A percentile compares a stretch with the other conserved stretches of the same genome.
Conservation (phyloP, 306 rosid species). For the Corylus americana region DNA sequence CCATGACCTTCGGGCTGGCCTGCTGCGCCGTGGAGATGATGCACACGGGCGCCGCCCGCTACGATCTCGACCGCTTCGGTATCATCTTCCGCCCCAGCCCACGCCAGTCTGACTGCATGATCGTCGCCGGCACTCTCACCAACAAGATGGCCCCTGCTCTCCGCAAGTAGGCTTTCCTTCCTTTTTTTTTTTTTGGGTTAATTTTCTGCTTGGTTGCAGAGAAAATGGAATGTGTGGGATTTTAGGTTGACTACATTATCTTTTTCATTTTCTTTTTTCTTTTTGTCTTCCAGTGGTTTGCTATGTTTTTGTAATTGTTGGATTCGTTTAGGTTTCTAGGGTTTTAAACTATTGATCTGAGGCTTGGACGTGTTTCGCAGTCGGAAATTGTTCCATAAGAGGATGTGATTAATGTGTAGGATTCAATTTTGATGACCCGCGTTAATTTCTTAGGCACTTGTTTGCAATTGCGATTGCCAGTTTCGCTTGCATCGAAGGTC, state of each 20-base stretch:
- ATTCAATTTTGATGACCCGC: not conserved
- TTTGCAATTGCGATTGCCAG: not conserved
- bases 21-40: constrained; percentile 99
- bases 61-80: constrained; percentile 94
- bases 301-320: not conserved
- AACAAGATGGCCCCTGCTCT: constrained; percentile 99
- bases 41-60: constrained; percentile 96
- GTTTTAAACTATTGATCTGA: constrained; percentile 5
- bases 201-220: not conserved
- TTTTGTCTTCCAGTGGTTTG: not conserved
- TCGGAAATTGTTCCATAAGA: not conserved
- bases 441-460: not conserved
- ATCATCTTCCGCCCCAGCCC: constrained; percentile 98
- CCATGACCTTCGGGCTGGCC: constrained; percentile 97
- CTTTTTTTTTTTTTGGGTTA: not conserved
- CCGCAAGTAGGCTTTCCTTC: constrained; percentile 62
- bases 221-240: not conserved
- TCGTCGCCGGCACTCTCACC: constrained; percentile 97
- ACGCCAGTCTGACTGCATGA: constrained; percentile 94
- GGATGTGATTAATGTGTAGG: not conserved
- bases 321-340: not conserved
- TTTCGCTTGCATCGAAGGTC: not conserved
- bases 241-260: too few species aligned
- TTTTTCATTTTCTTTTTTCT: not conserved
- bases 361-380: not conserved